phyloP scores from a whole-genome alignment of 108 stramenopile species.

The Aurantiochytrium sp. region DNA sequence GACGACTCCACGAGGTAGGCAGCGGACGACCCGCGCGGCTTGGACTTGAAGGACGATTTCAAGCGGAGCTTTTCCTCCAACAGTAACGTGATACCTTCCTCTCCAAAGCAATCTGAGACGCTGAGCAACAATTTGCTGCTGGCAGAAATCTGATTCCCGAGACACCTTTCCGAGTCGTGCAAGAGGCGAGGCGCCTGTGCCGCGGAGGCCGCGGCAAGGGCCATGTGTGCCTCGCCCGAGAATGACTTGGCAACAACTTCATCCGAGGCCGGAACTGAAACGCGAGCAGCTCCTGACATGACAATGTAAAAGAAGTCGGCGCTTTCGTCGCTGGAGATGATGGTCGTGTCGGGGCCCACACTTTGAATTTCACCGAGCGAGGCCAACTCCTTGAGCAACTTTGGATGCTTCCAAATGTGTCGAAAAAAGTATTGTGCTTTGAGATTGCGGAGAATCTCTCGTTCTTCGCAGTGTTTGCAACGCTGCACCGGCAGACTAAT shows the following conservation, averaged over 20 bases:
- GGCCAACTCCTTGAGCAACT: not conserved
- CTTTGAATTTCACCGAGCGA: not conserved
- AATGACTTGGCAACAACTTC: not conserved
- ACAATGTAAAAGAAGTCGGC: not conserved
- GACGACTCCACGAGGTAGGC: not conserved
- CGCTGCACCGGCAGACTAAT: not conserved
- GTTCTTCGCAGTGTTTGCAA: not conserved
- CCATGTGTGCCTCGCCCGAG: not conserved
- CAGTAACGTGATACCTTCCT: not conserved
- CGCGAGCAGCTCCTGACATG: not conserved
- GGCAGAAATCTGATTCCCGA: too few species aligned
- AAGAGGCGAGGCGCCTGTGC: not conserved
- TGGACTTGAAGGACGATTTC: not conserved
- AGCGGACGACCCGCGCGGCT: not conserved
- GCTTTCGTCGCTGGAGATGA: not conserved
- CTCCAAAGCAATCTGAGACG: not conserved
- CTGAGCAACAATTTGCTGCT: not conserved
- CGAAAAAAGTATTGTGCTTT: not conserved
- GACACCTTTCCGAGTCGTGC: too few species aligned
- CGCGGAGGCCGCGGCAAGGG: not conserved
- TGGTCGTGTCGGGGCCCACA: not conserved
- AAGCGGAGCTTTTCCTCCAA: not conserved
- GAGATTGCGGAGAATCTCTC: not conserved
- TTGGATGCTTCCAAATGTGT: not conserved
- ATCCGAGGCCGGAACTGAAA: not conserved